Base-by-base conservation (phyloP, 805 yeast species). In the Barnettozyma californica region DNA sequence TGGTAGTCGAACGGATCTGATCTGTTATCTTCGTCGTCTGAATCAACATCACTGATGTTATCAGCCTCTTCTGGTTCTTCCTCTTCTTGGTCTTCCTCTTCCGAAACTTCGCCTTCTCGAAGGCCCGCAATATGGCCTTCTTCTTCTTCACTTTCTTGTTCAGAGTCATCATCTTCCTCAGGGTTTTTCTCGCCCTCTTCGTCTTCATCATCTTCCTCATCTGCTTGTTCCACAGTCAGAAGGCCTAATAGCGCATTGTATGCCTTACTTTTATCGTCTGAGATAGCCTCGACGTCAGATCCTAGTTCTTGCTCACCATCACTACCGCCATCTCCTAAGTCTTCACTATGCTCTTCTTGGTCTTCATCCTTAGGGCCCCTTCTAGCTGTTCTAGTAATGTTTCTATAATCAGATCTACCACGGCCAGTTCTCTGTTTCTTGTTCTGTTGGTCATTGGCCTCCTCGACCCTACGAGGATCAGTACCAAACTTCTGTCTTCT, bases 1-100 rank as follows among this genome's bases (percentile, higher is more conserved):
- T 91, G 98, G 11, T 67, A 60, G 52, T 86, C 87, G 57, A 87
- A 90, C 0, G 95, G 87, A 66, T 92, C 97, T 8, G 66, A 62
- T 10, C 68, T 74, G 42, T 67, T 70, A 34, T 73, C 73, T 19
- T 63, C 68, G 26, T 63, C 68, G 9, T 59, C 68, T 18, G 52
- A 63, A 41, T 58, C 70, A 16, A 25, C 10, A 11, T 46, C 45
- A 23, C 20, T 59, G 14, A 34, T 41, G 53, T 59, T 49, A 60
- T 71, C 59, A 48, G 61, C 49, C 53, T 67, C 53, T 58, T 62
- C 60, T 41, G 60, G 56, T 18, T 58, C 61, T 21, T 53, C 57
- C 5, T 54, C 54, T 2, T 38, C 63, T n/a, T n/a, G n/a, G n/a
- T 58, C 61, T 21, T 53, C 57, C 5, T 54, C 54, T 2, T 38